Evolutionary conservation across 2,329 filamentous ascomycete species (phyloP), one percentile per base, ranked within the genome.

Genomic region (Fusarium subglutinans): DNA sequence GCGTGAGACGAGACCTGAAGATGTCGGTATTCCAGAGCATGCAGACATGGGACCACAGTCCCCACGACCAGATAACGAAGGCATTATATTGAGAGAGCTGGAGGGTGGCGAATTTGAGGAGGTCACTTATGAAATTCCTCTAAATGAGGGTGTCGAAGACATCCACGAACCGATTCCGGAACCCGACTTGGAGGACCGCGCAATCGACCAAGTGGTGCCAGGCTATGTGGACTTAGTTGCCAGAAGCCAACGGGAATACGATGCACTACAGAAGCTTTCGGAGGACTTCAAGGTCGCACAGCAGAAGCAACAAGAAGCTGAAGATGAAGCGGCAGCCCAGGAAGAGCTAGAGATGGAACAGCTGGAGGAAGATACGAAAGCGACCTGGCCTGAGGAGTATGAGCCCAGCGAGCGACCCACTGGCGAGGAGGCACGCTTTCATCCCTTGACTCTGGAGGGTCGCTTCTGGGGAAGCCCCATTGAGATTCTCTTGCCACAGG

Each of bases 391-490:
- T 30, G 81, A 83, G 12, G 82, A 79, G 41, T 30, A 68, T 14
- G 76, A 79, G n/a, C 78, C 79, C 41, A 76, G 79, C 11, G 81
- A 84, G 80, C 84, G 66, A 57, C 82, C 74, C 20, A 26, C 60
- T 33, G 79, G 76, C 7, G 79, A 83, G 63, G 63, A 67, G 30
- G 83, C 84, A 13, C 90, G 94, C 24, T 86, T 91, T 26, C 96
- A 98, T 81, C 91, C 92, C 7, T 86, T 94, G 66, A 97, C 95
- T 0, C 81, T 87, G 5, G 86, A 90, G 47, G 95, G 93, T n/a
- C 90, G 91, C 70, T 97, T 92, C 80, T 88, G 90, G 55, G 94
- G 93, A 2, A 87, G 86, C 28, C 93, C 95, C 4, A 88, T 88
- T 45, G 97, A 95, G 14, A 82, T 98, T 20, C 87, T 89, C n/a